phyloP scores from a whole-genome alignment of 1,139 yeast species.

The Kurtzmaniella quercitrusa region DNA sequence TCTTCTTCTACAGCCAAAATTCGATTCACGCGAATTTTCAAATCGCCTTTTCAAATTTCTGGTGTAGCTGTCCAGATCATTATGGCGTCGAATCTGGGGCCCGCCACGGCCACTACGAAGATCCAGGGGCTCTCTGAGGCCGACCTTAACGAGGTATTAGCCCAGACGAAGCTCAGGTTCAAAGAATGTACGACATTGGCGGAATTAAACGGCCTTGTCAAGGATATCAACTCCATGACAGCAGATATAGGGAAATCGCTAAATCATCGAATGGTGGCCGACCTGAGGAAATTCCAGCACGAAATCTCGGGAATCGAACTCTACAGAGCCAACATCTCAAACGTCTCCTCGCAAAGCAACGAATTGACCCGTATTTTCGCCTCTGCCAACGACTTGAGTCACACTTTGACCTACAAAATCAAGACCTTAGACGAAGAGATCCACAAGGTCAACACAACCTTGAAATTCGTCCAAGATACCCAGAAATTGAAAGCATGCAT shows the following conservation, averaged over 20 bases:
- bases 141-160: background rate
- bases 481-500: slow-evolving; percentile 61
- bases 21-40: too few species aligned
- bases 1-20: too few species aligned
- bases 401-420: slow-evolving; percentile 63
- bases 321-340: slow-evolving; percentile 32
- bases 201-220: slow-evolving; percentile 17
- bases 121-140: background rate
- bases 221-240: slow-evolving; percentile 18
- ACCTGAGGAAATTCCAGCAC: slow-evolving; percentile 30
- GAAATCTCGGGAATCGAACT: slow-evolving; percentile 36
- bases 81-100: background rate
- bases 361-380: slow-evolving; percentile 49
- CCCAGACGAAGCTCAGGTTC: background rate
- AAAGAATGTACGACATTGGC: slow-evolving; percentile 13
- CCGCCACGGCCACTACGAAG: background rate
- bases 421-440: slow-evolving; percentile 69
- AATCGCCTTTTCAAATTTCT: too few species aligned
- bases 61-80: too few species aligned
- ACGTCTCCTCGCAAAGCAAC: slow-evolving; percentile 35
- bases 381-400: slow-evolving; percentile 63
- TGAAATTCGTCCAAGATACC: slow-evolving; percentile 61
- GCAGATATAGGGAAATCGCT: slow-evolving; percentile 21
- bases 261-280: slow-evolving; percentile 20
- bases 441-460: slow-evolving; percentile 59